Evolutionary conservation across 1,284 basidiomycete genomes (phyloP).

Genomic region (Moniliophthora roreri): DNA sequence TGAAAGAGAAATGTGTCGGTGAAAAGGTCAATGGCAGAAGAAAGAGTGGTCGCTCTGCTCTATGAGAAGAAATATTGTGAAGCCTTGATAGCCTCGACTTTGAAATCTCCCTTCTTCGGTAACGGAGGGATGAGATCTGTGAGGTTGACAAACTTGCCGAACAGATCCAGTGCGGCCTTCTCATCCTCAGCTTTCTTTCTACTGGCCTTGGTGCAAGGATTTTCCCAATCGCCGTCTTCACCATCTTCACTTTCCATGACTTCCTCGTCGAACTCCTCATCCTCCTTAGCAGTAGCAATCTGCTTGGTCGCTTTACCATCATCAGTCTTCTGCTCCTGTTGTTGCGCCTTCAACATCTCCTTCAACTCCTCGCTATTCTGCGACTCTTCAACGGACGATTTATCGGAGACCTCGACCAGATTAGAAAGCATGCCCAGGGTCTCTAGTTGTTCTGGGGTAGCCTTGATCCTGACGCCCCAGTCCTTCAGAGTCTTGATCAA

Average conservation of each 20-base stretch:
- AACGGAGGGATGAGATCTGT: constrained; percentile 79
- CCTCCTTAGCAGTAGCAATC: constrained; percentile 12
- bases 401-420: constrained; percentile 29
- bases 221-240: constrained; percentile 23
- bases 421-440: constrained; percentile 29
- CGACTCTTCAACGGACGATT: constrained; percentile 21
- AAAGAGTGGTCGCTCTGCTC: constrained; percentile 5
- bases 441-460: constrained; percentile 38
- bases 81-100: constrained; percentile 81
- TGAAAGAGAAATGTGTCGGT: background rate
- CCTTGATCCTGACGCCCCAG: constrained; percentile 44
- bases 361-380: constrained; percentile 22
- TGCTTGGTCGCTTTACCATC: constrained; percentile 15
- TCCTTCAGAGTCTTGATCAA: constrained; percentile 37
- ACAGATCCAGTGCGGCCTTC: constrained; percentile 30
- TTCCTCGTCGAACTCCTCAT: constrained; percentile 14
- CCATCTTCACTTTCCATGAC: constrained; percentile 23
- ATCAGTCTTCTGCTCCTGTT: constrained; percentile 17
- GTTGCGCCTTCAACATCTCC: constrained; percentile 22
- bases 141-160: constrained; percentile 74
- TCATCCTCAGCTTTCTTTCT: constrained; percentile 24
- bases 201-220: constrained; percentile 16
- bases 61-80: constrained; percentile 93
- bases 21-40: background rate
- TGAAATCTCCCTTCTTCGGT: constrained; percentile 87